A percentile compares a stretch with the other conserved stretches of the same genome.
Conservation (phyloP, 2,329 filamentous ascomycete genomes). For the Aspergillus oerlinghausenensis region DNA sequence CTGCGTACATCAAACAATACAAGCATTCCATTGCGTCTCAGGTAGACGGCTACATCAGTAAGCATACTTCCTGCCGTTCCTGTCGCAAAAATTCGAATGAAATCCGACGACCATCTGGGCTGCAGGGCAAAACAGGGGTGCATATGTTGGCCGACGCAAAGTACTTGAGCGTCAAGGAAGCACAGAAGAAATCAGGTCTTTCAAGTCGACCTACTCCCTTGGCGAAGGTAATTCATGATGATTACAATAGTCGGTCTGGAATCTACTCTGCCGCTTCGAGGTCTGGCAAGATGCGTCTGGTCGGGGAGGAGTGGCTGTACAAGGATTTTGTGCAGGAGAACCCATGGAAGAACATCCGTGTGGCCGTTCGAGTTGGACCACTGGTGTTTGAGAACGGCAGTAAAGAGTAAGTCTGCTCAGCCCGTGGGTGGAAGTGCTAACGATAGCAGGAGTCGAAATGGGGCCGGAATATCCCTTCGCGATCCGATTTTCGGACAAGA, state of each 20-base stretch:
- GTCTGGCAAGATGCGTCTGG: slow-evolving; percentile 5
- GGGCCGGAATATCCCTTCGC: slow-evolving; percentile 10
- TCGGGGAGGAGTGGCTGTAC: slow-evolving; percentile 23
- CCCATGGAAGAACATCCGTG: slow-evolving; percentile 39
- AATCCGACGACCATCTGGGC: background rate
- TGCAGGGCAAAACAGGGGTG: background rate
- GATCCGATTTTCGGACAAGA: slow-evolving; percentile 10
- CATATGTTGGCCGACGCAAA: slow-evolving; percentile 4
- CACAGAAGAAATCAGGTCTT: background rate
- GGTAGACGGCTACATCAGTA: slow-evolving; percentile 10
- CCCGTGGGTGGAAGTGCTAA: background rate
- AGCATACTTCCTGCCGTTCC: background rate
- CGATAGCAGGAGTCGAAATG: slow-evolving; percentile 8
- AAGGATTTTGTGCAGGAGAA: slow-evolving; percentile 27
- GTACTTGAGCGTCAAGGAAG: background rate
- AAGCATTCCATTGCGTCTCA: slow-evolving; percentile 30
- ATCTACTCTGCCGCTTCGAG: background rate
- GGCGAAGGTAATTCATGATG: background rate
- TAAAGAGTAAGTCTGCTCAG: slow-evolving; percentile 26
- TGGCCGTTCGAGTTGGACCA: slow-evolving; percentile 38
- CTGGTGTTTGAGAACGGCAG: slow-evolving; percentile 40
- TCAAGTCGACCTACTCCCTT: background rate
- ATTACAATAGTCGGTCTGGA: background rate
- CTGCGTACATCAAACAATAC: slow-evolving; percentile 27
- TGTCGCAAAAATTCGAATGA: background rate